Base-by-base conservation (phyloP, 345 rosid genomes). In the Boechera retrofracta region DNA sequence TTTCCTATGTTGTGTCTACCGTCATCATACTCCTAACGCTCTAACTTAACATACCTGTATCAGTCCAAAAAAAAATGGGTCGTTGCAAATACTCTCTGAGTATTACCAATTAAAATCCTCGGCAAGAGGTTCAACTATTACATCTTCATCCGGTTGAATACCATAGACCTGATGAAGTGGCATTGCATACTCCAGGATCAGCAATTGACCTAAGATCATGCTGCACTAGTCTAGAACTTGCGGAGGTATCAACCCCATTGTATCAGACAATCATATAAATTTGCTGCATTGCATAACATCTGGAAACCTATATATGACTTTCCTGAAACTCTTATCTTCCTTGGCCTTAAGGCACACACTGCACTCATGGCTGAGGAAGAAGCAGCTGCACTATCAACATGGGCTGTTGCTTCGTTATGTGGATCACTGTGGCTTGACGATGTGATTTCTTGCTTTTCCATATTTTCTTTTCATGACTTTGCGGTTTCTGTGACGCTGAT, bases 331-430 rank as follows among this genome's bases (percentile, higher is more conserved):
- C 59, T 26, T 49, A 21, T 49, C 60, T 64, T 77, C 71, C 35
- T 78, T 82, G 64, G 66, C 65, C 59, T 65, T 69, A 79, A 91
- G 97, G 97, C 94, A 77, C 87, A 85, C 69, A 80, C 75, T 72
- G 91, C 96, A 45, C 88, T 91, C 48, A 80, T 81, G 80, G 88
- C 84, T 28, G 98, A 90, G 87, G 98, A 94, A 86, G 98, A 94
- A 84, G 93, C 97, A 44, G 81, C 82, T 67, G 88, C 97, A 54
- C 69, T 94, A 56, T 94, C 98, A 64, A 86, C 85, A 33, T 94
- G 98, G 97, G 87, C 98, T 67, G 84, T 94, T 68, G 93, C 98
- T 65, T 86, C 91, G 64, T 81, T 89, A 81, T 94, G 97, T 79
- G 98, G 97, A 54, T 85, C 97, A 73, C 79, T 94, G 74, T 86